These are phyloP conservation scores for Populus tremula DNA, from an alignment of 345 rosid genomes.

Conservation along the genomic window DNA sequence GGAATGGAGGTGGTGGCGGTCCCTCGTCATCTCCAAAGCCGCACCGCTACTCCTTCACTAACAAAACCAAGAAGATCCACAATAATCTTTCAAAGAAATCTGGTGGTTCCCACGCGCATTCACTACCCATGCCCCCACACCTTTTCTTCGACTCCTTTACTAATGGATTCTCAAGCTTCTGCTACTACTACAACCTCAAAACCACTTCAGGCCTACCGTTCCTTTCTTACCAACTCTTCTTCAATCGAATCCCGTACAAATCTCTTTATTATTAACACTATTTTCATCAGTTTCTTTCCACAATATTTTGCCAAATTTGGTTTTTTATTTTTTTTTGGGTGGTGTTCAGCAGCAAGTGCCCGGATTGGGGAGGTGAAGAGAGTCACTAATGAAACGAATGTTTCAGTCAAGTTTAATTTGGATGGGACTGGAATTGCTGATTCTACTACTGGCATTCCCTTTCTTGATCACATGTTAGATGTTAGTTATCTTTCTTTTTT, in stretches of 20 bases:
- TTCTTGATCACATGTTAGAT: slow-evolving; percentile 92
- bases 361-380: slow-evolving; percentile 80
- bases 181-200: not conserved
- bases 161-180: slow-evolving; percentile 17
- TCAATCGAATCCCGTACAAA: slow-evolving; percentile 23
- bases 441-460: slow-evolving; percentile 69
- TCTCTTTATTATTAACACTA: not conserved
- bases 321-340: not conserved
- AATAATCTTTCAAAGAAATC: no score
- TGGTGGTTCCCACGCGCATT: no score
- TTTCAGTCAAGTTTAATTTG: slow-evolving; percentile 65
- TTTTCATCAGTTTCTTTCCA: not conserved
- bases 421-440: slow-evolving; percentile 87
- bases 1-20: slow-evolving; percentile 33
- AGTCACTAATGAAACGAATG: slow-evolving; percentile 83
- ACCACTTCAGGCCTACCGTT: slow-evolving; percentile 31
- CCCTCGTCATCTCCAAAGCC: slow-evolving; percentile 17
- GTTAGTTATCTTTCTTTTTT: slow-evolving; percentile 27
- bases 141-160: slow-evolving; percentile 1
- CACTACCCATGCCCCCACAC: not conserved
- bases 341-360: slow-evolving; percentile 10
- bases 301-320: not conserved
- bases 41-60: no score
- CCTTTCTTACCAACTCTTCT: slow-evolving; percentile 22
- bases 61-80: no score